These are phyloP conservation scores for Lyophyllum semitale DNA, from an alignment of 768 basidiomycete species.

Conservation along the genomic window DNA sequence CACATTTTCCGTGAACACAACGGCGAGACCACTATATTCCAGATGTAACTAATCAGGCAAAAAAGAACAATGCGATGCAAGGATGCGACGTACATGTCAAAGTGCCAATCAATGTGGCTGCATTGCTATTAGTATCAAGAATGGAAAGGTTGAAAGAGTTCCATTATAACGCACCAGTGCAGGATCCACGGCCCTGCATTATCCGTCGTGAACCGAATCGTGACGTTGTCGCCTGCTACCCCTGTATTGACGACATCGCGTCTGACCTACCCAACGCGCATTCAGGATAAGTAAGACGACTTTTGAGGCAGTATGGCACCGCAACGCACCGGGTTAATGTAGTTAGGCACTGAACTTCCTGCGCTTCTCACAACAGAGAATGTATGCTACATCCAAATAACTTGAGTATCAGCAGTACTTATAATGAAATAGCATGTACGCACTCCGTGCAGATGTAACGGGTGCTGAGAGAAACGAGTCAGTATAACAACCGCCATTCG, in stretches of 20 bases:
- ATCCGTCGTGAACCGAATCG: constrained; percentile 52
- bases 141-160: neutral
- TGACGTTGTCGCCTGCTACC: constrained; percentile 34
- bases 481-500: neutral
- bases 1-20: constrained; percentile 42
- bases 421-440: neutral
- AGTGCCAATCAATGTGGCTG: constrained; percentile 58
- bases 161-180: constrained; percentile 40
- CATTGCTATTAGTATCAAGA: neutral
- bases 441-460: constrained; percentile 30
- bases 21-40: constrained; percentile 33
- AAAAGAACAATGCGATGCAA: neutral
- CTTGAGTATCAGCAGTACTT: neutral
- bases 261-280: constrained; percentile 11
- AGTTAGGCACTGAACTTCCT: constrained; percentile 34
- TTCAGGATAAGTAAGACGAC: too few species aligned
- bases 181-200: constrained; percentile 55
- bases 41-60: neutral
- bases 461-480: constrained; percentile 23
- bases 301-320: neutral
- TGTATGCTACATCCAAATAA: constrained; percentile 27
- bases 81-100: constrained; percentile 31
- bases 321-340: constrained; percentile 41
- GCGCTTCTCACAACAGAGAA: constrained; percentile 42
- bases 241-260: constrained; percentile 39